Evolutionary conservation across 768 basidiomycete species (phyloP).

Genomic region (Hericium rajendrae): DNA sequence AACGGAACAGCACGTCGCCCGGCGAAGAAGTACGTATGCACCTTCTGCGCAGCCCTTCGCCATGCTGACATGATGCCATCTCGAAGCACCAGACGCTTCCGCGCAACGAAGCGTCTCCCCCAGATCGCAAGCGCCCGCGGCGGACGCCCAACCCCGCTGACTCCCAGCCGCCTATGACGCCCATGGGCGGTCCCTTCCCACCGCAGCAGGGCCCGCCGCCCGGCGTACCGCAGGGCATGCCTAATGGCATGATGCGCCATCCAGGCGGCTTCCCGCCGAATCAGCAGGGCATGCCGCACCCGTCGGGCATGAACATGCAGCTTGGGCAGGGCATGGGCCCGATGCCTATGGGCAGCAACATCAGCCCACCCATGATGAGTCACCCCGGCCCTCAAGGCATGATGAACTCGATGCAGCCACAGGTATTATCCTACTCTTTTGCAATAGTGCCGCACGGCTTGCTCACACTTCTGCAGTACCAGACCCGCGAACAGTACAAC

Average conservation of each 20-base stretch:
- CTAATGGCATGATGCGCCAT: conserved; percentile 30
- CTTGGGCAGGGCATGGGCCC: conserved; percentile 26
- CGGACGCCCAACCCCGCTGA: conserved; percentile 22
- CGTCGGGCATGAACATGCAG: conserved; percentile 21
- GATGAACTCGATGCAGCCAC: conserved; percentile 28
- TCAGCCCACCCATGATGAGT: conserved; percentile 34
- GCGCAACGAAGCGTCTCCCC: conserved; percentile 24
- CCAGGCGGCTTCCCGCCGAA: conserved; percentile 23
- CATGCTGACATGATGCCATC: background rate
- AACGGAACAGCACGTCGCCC: conserved; percentile 28
- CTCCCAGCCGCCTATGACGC: conserved; percentile 26
- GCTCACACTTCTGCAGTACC: background rate
- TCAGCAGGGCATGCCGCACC: conserved; percentile 20
- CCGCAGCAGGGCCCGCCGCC: conserved; percentile 19
- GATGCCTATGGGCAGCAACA: conserved; percentile 21
- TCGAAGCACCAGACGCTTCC: conserved; percentile 20
- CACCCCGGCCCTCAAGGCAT: conserved; percentile 22
- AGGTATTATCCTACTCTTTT: conserved; percentile 19
- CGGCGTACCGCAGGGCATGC: conserved; percentile 28
- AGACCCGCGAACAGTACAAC: background rate
- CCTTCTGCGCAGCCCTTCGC: background rate
- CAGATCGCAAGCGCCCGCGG: conserved; percentile 23
- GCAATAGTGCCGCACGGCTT: background rate
- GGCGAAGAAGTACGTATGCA: conserved; percentile 22
- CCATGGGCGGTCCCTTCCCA: conserved; percentile 27